phyloP scores from a whole-genome alignment of 2,329 filamentous ascomycete genomes.

The Aquanectria penicillioides region DNA sequence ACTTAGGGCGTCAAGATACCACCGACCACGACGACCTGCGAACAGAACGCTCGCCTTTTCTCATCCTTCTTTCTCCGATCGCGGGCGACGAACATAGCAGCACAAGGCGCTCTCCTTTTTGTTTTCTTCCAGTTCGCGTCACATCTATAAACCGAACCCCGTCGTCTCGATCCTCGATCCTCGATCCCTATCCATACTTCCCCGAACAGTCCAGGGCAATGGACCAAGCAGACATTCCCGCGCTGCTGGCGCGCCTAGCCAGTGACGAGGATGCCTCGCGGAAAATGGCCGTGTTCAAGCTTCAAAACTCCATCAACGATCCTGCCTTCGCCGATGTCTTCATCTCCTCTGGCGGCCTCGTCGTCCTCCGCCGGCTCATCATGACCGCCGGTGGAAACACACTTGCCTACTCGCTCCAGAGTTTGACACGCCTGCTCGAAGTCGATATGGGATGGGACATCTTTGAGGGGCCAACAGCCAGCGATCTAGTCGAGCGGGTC shows the following conservation, averaged over 20 bases:
- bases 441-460: constrained; percentile 98
- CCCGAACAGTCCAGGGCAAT: constrained; percentile 44
- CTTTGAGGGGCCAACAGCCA: constrained; percentile 70
- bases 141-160: too few relatives aligned
- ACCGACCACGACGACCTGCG: not conserved
- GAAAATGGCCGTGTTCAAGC: constrained; percentile 99
- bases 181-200: not conserved
- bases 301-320: constrained; percentile 94
- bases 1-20: not conserved
- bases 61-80: too few relatives aligned
- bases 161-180: not conserved
- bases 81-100: constrained; percentile 1
- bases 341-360: constrained; percentile 86
- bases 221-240: constrained; percentile 75
- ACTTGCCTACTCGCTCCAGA: constrained; percentile 92
- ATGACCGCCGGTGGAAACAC: constrained; percentile 92
- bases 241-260: constrained; percentile 70
- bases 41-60: not conserved
- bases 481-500: constrained; percentile 78
- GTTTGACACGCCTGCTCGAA: constrained; percentile 86
- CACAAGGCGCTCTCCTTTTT: constrained; percentile 1
- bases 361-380: constrained; percentile 82
- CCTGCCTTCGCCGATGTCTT: constrained; percentile 97
- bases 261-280: constrained; percentile 88
- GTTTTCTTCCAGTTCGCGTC: too few relatives aligned